Evolutionary conservation across 345 rosid genomes (phyloP), one percentile per base, ranked within the genome.

Genomic region (Noccaea bulbosa): DNA sequence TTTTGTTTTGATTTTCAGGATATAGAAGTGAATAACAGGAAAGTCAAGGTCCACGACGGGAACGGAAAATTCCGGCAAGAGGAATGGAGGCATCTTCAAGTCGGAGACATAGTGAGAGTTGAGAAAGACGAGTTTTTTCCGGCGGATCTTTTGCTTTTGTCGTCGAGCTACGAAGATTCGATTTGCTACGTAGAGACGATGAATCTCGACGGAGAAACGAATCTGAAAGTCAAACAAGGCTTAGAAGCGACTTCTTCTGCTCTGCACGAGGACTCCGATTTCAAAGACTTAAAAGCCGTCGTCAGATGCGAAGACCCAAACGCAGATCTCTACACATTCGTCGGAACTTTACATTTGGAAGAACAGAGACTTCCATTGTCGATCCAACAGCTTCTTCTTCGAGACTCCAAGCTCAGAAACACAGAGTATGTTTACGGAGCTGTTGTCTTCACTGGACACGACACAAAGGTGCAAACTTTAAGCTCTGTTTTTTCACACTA

Each of bases 181-280:
- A 86, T 89, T 57, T 94, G 99, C 84, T 94, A 94, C 48, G 99
- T 94, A 22, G 99, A 94, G 78, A 91, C 97, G 48, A 94, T 75
- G 77, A 94, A 94, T 62, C 93, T 94, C 35, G 99, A 94, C 7
- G 99, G 99, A 24, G 99, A 94, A 79, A 94, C 99, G 51, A 94
- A 91, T 74, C 78, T 94, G 84, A 94, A 91, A 75, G 79, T 85
- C 51, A 89, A 94, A 77, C 96, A 89, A 66, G 90, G 93, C 5
- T 76, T 85, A 6, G 90, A 91, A 27, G 76, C 76, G 33, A 91
- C 97, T 33, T 80, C 88, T 1, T 79, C 86, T 4, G 81, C 66
- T 8, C 53, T 89, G 62, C 82, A 80, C 0, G 96, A 89, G 34
- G 95, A 91, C 48, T 84, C 93, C 0, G 81, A 78, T 78, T 89